Conservation (phyloP, 495 filamentous ascomycete species). For the Cudoniella acicularis region DNA sequence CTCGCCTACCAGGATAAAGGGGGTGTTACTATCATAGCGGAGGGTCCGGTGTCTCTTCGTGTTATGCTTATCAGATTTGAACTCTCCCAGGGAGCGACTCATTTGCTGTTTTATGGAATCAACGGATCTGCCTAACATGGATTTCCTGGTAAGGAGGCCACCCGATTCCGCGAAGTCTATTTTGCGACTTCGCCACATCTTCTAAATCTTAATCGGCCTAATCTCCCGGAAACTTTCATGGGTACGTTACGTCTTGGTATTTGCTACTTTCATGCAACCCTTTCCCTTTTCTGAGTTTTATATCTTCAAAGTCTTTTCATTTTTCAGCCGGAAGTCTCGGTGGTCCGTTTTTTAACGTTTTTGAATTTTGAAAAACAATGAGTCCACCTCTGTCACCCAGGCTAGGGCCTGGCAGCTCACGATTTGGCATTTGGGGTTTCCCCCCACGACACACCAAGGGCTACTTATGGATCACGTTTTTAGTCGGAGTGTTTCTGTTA, state of each 20-base stretch:
- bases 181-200: neutral
- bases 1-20: too few species aligned
- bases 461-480: conserved; percentile 9
- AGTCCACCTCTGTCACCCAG: neutral
- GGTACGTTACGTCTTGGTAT: neutral
- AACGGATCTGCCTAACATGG: neutral
- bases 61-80: too few species aligned
- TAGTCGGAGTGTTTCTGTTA: conserved; percentile 8
- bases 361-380: neutral
- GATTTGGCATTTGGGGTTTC: conserved; percentile 2
- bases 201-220: neutral
- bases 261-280: neutral
- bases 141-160: neutral
- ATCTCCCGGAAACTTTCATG: too few species aligned
- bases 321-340: neutral
- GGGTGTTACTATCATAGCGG: too few species aligned
- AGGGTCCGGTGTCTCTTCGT: too few species aligned
- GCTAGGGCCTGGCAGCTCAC: neutral
- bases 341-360: neutral
- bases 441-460: conserved; percentile 14
- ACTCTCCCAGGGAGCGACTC: too few species aligned
- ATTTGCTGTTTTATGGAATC: neutral
- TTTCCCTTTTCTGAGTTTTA: neutral
- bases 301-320: neutral
- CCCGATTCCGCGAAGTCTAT: neutral